Conservation (phyloP, 495 filamentous ascomycete species). For the Arthonia radiata region DNA sequence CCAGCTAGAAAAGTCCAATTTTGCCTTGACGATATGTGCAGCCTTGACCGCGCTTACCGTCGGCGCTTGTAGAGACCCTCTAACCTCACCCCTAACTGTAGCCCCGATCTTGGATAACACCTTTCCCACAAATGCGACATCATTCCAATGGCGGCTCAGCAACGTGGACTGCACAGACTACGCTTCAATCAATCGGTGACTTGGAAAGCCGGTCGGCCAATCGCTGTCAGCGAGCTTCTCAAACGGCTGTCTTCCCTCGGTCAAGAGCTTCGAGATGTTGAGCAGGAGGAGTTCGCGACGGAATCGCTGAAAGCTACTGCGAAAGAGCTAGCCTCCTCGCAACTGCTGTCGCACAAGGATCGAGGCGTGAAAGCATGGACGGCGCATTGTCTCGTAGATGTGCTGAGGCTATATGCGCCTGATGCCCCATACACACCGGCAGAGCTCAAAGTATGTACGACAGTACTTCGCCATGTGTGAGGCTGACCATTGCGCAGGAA, state of each 20-base stretch:
- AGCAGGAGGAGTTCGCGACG: slow-evolving; percentile 67
- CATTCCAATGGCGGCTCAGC: no score
- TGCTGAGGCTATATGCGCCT: slow-evolving; percentile 79
- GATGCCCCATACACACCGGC: slow-evolving; percentile 79
- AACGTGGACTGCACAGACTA: background rate
- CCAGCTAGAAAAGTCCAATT: no score
- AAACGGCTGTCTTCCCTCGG: slow-evolving; percentile 54
- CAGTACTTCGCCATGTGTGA: background rate
- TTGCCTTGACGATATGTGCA: no score
- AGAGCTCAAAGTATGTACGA: slow-evolving; percentile 56
- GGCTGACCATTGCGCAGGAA: slow-evolving; percentile 30
- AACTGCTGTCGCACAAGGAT: slow-evolving; percentile 75
- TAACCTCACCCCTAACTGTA: no score
- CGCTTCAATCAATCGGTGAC: slow-evolving; percentile 64
- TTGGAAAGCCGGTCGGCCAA: slow-evolving; percentile 75
- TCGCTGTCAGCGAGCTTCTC: slow-evolving; percentile 60
- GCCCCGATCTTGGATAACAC: no score
- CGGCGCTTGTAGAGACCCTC: no score
- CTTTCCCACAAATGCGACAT: no score
- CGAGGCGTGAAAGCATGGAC: slow-evolving; percentile 74
- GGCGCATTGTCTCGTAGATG: slow-evolving; percentile 76
- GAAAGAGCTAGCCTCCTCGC: slow-evolving; percentile 63
- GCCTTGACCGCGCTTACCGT: no score
- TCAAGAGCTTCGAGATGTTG: slow-evolving; percentile 61
- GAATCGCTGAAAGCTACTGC: slow-evolving; percentile 63